Conservation (phyloP, 768 basidiomycete genomes). For the Suillus ampliporus region DNA sequence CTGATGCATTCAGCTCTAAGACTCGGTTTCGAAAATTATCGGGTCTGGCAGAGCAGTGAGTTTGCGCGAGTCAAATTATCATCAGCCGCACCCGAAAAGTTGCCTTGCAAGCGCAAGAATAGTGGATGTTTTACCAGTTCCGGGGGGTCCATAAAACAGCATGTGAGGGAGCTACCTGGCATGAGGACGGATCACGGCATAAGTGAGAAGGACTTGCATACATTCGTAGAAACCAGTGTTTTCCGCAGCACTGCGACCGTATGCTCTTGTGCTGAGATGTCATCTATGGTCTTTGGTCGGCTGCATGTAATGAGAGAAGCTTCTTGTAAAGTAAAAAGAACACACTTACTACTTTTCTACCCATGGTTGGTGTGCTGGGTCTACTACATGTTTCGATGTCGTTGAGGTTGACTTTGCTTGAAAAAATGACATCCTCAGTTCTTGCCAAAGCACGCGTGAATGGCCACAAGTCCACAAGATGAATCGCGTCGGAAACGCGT, state of each 20-base stretch:
- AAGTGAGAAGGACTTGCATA: constrained; percentile 35
- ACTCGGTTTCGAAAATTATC: constrained; percentile 94
- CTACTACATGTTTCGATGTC: constrained; percentile 50
- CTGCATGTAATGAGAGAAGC: constrained; percentile 46
- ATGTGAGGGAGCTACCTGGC: constrained; percentile 88
- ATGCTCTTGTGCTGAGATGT: constrained; percentile 97
- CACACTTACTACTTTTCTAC: constrained; percentile 93
- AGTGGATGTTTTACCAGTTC: constrained; percentile 98
- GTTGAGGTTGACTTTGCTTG: constrained; percentile 49
- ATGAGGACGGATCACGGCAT: constrained; percentile 16
- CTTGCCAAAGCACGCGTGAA: not conserved
- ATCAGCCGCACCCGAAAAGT: constrained; percentile 81
- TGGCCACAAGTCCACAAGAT: not conserved
- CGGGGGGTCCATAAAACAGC: constrained; percentile 99
- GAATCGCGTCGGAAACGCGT: constrained; percentile 54
- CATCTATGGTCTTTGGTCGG: constrained; percentile 97
- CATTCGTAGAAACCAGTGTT: constrained; percentile 92
- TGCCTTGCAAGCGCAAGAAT: constrained; percentile 94
- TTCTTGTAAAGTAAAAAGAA: not conserved
- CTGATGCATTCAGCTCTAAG: constrained; percentile 96
- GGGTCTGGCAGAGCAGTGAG: constrained; percentile 58
- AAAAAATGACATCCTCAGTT: constrained; percentile 69
- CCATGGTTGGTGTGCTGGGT: constrained; percentile 85
- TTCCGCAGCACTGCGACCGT: constrained; percentile 91
- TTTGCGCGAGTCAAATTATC: not conserved